phyloP scores from a whole-genome alignment of 2,329 filamentous ascomycete genomes.

The Tympanopsis confertula region DNA sequence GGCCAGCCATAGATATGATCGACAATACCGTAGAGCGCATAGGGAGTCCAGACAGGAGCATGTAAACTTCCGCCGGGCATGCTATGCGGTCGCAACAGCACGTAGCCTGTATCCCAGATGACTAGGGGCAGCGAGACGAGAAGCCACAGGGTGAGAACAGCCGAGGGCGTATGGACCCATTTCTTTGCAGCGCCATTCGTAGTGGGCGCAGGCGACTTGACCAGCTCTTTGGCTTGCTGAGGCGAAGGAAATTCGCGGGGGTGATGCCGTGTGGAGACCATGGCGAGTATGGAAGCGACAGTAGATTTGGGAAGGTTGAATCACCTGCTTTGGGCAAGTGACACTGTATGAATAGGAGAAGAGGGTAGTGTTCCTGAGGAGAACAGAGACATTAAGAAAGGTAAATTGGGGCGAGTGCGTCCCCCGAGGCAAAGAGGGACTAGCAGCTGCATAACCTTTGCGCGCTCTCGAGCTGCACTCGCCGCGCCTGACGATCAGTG shows the following conservation, averaged over 20 bases:
- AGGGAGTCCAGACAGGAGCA: slow-evolving; percentile 50
- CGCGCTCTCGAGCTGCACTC: no score
- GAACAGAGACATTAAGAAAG: no score
- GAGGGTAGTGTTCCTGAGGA: no score
- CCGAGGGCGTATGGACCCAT: slow-evolving; percentile 50
- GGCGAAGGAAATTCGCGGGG: neutral
- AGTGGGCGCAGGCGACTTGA: neutral
- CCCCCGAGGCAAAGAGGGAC: no score
- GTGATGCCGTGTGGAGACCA: neutral
- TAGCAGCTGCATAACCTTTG: no score
- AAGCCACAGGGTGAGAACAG: slow-evolving; percentile 48
- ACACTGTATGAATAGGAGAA: no score
- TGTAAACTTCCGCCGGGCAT: slow-evolving; percentile 55
- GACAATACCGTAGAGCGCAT: slow-evolving; percentile 52
- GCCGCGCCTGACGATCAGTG: no score
- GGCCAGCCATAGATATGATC: slow-evolving; percentile 59
- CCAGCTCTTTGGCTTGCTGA: neutral
- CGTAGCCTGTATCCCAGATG: slow-evolving; percentile 54
- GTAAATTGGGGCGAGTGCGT: no score
- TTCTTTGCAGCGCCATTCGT: neutral
- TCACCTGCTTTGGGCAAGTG: no score
- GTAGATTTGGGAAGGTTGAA: no score
- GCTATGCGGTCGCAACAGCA: slow-evolving; percentile 52
- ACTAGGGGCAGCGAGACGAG: slow-evolving; percentile 51
- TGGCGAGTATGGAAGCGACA: no score